Percentiles rank a stretch among this genome's conserved stretches.
Conservation (phyloP, 2,329 filamentous ascomycete genomes). For the Clonostachys chloroleuca region DNA sequence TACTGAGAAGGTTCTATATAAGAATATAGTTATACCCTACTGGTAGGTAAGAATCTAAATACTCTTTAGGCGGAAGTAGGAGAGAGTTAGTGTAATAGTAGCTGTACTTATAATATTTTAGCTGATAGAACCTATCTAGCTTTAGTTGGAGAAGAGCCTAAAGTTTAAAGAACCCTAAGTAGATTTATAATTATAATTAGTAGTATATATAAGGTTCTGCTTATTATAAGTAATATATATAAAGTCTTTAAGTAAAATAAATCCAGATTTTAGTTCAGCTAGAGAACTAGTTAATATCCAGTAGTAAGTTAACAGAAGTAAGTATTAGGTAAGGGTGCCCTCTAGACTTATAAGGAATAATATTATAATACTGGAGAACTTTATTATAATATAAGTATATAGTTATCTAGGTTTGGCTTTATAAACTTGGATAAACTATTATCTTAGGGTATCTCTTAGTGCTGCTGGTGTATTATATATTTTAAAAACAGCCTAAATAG, state of each 20-base stretch:
- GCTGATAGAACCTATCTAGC: slow-evolving; percentile 40
- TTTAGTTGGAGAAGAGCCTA: slow-evolving; percentile 46
- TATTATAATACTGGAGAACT: no score
- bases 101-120: slow-evolving; percentile 47
- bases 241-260: slow-evolving; percentile 60
- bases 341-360: background rate
- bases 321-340: slow-evolving; percentile 23
- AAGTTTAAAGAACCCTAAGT: slow-evolving; percentile 57
- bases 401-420: no score
- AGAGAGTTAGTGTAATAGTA: slow-evolving; percentile 56
- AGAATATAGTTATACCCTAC: slow-evolving; percentile 56
- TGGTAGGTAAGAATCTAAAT: slow-evolving; percentile 64
- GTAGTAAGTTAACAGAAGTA: slow-evolving; percentile 47
- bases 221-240: slow-evolving; percentile 49
- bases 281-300: slow-evolving; percentile 50
- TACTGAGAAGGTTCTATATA: slow-evolving; percentile 53
- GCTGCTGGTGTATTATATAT: no score
- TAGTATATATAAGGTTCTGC: slow-evolving; percentile 57
- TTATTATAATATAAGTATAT: no score
- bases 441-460: no score
- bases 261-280: slow-evolving; percentile 46
- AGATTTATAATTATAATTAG: slow-evolving; percentile 34
- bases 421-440: no score
- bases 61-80: slow-evolving; percentile 57
- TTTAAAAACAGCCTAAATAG: no score